Conservation (phyloP, 345 rosid genomes). For the Citrus australasica region DNA sequence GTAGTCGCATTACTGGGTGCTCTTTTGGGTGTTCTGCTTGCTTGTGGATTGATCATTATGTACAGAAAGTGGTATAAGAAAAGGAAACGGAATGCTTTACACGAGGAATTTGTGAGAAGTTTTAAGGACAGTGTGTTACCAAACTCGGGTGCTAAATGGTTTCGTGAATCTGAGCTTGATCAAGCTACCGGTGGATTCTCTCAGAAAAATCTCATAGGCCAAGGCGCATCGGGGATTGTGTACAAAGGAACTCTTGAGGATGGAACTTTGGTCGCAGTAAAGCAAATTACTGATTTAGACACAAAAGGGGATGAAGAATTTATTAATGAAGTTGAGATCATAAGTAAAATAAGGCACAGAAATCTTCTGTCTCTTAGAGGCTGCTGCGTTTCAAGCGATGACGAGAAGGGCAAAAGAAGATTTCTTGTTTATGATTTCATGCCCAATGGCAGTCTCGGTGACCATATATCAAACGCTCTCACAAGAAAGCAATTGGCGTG, state of each 20-base stretch:
- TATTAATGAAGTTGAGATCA: conserved; percentile 61
- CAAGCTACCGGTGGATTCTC: conserved; percentile 48
- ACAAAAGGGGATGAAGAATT: conserved; percentile 53
- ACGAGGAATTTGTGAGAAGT: conserved; percentile 31
- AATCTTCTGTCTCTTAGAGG: conserved; percentile 62
- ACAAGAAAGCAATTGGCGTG: conserved; percentile 32
- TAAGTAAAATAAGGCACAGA: conserved; percentile 61
- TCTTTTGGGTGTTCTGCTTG: conserved; percentile 36
- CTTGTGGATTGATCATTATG: conserved; percentile 17
- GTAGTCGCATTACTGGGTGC: conserved; percentile 30
- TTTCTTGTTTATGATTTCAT: conserved; percentile 57
- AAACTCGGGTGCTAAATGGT: conserved; percentile 58
- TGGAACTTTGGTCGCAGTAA: conserved; percentile 50
- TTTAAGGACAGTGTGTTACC: conserved; percentile 40
- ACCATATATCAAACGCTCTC: conserved; percentile 24
- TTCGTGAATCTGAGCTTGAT: conserved; percentile 41
- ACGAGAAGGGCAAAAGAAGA: conserved; percentile 37
- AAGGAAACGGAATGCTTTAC: conserved; percentile 27
- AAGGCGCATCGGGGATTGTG: conserved; percentile 48
- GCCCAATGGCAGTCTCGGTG: conserved; percentile 52
- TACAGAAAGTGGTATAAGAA: conserved; percentile 28
- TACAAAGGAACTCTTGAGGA: conserved; percentile 47
- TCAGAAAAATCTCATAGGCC: conserved; percentile 45
- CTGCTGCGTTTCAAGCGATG: conserved; percentile 55
- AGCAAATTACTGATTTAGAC: conserved; percentile 43